Conservation (phyloP, 2,329 filamentous ascomycete species). For the Endocalyx cinctus region DNA sequence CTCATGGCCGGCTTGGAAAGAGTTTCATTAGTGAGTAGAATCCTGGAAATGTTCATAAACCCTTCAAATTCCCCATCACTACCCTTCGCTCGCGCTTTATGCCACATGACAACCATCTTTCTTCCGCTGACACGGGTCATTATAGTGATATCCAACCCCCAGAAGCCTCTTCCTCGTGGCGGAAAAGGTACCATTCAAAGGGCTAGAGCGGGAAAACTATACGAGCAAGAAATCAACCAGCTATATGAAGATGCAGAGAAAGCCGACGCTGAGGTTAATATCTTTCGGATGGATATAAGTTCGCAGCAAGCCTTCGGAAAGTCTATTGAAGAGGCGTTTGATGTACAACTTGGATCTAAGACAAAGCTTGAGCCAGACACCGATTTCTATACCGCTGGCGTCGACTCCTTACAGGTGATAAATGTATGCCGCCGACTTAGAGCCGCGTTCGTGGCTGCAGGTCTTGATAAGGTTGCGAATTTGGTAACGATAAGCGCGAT, state of each 20-base stretch:
- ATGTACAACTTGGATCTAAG: background rate
- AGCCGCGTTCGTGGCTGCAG: conserved; percentile 1
- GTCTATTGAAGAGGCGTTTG: background rate
- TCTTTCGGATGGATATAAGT: background rate
- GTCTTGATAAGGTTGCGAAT: background rate
- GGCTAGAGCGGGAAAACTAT: conserved; percentile 25
- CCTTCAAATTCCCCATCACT: background rate
- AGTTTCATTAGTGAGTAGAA: conserved; percentile 23
- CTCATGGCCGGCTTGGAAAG: conserved; percentile 36
- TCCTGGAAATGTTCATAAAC: background rate
- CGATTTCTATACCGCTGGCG: conserved; percentile 34
- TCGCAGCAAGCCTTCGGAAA: background rate
- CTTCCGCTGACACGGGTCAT: background rate
- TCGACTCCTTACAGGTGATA: conserved; percentile 37
- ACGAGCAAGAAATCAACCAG: conserved; percentile 32
- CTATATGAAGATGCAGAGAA: conserved; percentile 25
- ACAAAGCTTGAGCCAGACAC: conserved; percentile 13
- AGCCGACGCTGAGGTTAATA: background rate
- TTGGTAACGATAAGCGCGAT: conserved; percentile 2
- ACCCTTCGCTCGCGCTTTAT: background rate
- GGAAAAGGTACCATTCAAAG: conserved; percentile 38
- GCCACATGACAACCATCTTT: background rate
- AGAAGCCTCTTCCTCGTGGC: conserved; percentile 33
- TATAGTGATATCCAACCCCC: conserved; percentile 26
- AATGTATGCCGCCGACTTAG: conserved; percentile 8